Evolutionary conservation across 2,329 filamentous ascomycete genomes (phyloP).

Genomic region (Aspergillus brunneoviolaceus): DNA sequence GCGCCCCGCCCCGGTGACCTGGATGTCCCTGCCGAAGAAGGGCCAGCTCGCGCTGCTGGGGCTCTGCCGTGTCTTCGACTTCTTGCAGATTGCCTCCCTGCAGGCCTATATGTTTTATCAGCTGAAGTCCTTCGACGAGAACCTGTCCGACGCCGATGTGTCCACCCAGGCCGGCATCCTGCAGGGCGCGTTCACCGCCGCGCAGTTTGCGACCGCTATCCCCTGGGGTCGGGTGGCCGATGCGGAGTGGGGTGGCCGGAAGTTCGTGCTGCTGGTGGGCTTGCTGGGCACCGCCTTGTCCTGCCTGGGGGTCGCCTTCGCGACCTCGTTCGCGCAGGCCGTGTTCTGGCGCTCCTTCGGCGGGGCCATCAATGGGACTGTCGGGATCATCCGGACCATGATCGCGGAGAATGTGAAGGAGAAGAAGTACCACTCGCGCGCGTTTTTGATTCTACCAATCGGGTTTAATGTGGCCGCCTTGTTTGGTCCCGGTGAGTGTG

Average conservation of each 20-base stretch:
- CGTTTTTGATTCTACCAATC: conserved; percentile 62
- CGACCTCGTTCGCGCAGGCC: conserved; percentile 61
- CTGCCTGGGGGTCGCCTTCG: conserved; percentile 68
- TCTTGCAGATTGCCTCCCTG: conserved; percentile 41
- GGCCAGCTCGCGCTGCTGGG: conserved; percentile 38
- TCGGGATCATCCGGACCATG: conserved; percentile 71
- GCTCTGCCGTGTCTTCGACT: conserved; percentile 43
- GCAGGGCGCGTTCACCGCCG: conserved; percentile 73
- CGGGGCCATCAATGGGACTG: conserved; percentile 69
- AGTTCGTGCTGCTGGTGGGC: conserved; percentile 74
- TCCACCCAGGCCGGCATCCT: conserved; percentile 73
- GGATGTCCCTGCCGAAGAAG: conserved; percentile 42
- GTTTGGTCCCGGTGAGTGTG: conserved; percentile 44
- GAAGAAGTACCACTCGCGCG: conserved; percentile 60
- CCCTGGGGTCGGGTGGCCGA: conserved; percentile 72
- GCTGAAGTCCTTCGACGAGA: conserved; percentile 69
- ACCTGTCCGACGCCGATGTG: conserved; percentile 59
- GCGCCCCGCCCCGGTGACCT: conserved; percentile 35
- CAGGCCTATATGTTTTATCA: conserved; percentile 80
- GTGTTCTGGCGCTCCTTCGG: conserved; percentile 67
- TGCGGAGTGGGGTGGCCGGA: conserved; percentile 66
- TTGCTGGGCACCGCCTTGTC: conserved; percentile 67
- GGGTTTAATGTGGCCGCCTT: conserved; percentile 66
- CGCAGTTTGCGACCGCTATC: conserved; percentile 78
- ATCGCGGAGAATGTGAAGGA: conserved; percentile 70